Evolutionary conservation across 345 rosid genomes (phyloP), one percentile per base, ranked within the genome.

Genomic region (Acer negundo): DNA sequence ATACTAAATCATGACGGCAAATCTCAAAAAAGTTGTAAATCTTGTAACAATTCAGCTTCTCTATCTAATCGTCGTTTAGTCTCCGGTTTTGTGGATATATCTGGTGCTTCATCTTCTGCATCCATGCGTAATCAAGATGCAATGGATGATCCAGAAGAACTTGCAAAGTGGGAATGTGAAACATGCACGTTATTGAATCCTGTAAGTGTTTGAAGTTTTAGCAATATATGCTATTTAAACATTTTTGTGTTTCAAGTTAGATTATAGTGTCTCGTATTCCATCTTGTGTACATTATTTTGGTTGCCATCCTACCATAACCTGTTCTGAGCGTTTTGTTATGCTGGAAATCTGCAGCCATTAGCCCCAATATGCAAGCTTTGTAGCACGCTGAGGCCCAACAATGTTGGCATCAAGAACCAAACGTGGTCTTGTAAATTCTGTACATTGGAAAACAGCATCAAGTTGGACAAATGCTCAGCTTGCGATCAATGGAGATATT

Each of bases 401-500:
- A 90, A 89, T 66, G 77, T 20, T 20, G 80, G 56, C 74, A 12
- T 69, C 77, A 86, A 82, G 83, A 62, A 81, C 86, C 86, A 89
- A 76, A 53, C 77, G 0, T 96, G 98, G 98, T 79, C 86, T 2
- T 90, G 97, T 83, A 89, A 89, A 80, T 94, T 92, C 77, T 94
- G 95, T 70, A 92, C 97, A 0, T 67, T 94, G 83, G 98, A 93
- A 65, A 92, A 94, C 80, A 69, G 82, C 73, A 83, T 84, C 59
- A 80, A 86, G 76, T 44, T 83, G 76, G 97, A 94, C 67, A 90
- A 88, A 78, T 95, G 96, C 73, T 86, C 83, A 47, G 99, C 95
- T 22, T 95, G 99, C 80, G 88, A 80, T 70, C 93, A 87, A 62
- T 96, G 98, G 98, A 91, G 99, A 86, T 91, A 88, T 80, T 95